Conservation (phyloP, 805 yeast genomes). For the Saturnispora mendoncae region DNA sequence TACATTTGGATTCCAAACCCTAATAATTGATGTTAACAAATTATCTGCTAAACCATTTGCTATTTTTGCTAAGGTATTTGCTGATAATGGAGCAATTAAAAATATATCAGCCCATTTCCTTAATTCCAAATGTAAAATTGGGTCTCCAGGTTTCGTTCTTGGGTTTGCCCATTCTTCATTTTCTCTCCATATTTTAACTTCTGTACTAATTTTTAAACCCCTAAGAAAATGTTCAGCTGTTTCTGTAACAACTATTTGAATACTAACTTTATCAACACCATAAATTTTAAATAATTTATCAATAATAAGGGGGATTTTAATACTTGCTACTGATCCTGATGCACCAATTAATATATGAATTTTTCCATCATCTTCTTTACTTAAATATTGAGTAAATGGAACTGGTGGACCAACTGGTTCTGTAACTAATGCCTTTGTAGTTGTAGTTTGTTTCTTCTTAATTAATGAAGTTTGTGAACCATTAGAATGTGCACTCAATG, state of each 20-base stretch:
- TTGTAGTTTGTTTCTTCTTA: conserved; percentile 17
- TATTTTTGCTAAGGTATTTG: conserved; percentile 84
- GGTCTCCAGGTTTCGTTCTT: conserved; percentile 71
- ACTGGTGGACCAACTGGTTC: conserved; percentile 56
- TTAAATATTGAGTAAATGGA: conserved; percentile 65
- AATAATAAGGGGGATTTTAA: conserved; percentile 83
- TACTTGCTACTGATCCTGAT: conserved; percentile 95
- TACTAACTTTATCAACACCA: conserved; percentile 63
- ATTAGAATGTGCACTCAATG: conserved; percentile 9
- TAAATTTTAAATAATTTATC: conserved; percentile 77
- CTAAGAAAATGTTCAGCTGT: conserved; percentile 75
- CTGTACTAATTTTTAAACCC: conserved; percentile 48
- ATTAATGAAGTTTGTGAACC: conserved; percentile 5
- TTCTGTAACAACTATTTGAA: conserved; percentile 77
- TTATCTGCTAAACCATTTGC: conserved; percentile 91
- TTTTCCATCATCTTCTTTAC: conserved; percentile 72
- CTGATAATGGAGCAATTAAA: conserved; percentile 89
- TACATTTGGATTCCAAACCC: conserved; percentile 92
- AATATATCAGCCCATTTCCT: conserved; percentile 96
- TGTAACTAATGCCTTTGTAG: conserved; percentile 41
- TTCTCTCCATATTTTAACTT: conserved; percentile 86
- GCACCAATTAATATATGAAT: conserved; percentile 85
- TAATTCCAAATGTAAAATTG: conserved; percentile 88
- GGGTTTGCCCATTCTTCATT: conserved; percentile 76
- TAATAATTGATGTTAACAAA: conserved; percentile 74